Evolutionary conservation across 768 basidiomycete species (phyloP), one percentile per base, ranked within the genome.

Genomic region (Amanita subjunquillea): DNA sequence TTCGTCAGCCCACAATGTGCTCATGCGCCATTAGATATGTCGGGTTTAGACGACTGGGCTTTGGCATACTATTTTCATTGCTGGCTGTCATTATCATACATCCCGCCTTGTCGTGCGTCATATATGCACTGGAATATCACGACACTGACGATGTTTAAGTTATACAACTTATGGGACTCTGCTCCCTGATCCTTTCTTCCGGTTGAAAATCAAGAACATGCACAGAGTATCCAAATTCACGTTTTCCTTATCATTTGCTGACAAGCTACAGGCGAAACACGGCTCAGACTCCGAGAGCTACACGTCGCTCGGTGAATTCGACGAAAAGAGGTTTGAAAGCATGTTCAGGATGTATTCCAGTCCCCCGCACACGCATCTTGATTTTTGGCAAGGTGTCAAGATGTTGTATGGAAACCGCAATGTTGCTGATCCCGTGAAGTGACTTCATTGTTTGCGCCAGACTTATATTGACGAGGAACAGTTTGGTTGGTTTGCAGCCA

Each of bases 171-270:
- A 57, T 60, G 65, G 66, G 17, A 60, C 60, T 50, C 57, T 67
- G 51, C 51, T 73, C 40, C 74, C 72, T 3, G 73, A 75, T 59
- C 72, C 72, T 8, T 66, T 69, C 57, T 74, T 75, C 58, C 68
- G 73, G 6, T 57, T 76, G 51, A 67, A 64, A 36, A 65, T 74
- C 37, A 62, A 65, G 34, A 55, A 64, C 45, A 74, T 74, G 64
- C 69, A 73, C 50, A 59, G 63, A 52, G 74, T 70, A 55, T 49
- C 63, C 50, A 32, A 46, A 22, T 56, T 29, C 41, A 8, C 29
- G 9, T 45, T 25, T 22, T 23, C 52, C 3, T 29, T 5, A 7
- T 25, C 29, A 6, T 48, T 40, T 20, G 48, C 36, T 29, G 32
- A 7, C 32, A 22, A 15, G 13, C 20, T 37, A 4, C 32, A 74